Conservation (phyloP, 179 eudicot genomes). For the Gypsophila paniculata region DNA sequence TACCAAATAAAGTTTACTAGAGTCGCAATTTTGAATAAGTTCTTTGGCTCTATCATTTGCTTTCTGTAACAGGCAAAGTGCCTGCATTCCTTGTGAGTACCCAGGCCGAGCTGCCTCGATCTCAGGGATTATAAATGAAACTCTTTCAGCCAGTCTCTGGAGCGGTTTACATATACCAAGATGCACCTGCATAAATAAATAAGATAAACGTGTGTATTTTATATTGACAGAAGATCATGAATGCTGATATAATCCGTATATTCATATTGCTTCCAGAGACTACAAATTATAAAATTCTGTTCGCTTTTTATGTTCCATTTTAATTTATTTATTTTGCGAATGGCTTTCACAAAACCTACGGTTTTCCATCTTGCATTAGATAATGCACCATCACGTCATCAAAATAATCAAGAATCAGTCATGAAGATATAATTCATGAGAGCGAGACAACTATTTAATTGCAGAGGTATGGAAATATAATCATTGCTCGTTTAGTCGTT, state of each 20-base stretch:
- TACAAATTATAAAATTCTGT: not conserved
- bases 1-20: constrained; percentile 87
- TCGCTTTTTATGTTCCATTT: not conserved
- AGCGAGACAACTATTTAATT: no score
- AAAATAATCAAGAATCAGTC: no score
- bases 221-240: no score
- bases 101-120: constrained; percentile 81
- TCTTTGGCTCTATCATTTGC: constrained; percentile 54
- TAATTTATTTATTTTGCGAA: not conserved
- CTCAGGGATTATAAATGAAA: constrained; percentile 47
- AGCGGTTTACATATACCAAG: constrained; percentile 58
- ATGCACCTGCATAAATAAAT: constrained; percentile 59
- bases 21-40: constrained; percentile 53
- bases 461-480: no score
- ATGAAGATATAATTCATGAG: no score
- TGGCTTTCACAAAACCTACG: no score
- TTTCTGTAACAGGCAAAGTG: constrained; percentile 56
- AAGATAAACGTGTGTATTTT: not conserved
- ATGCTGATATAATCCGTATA: not conserved
- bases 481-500: no score
- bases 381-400: no score
- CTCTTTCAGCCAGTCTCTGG: constrained; percentile 37
- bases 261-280: not conserved
- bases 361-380: no score
- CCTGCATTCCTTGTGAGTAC: constrained; percentile 56